Percentiles rank a stretch among this genome's conserved stretches.
Conservation (phyloP, 306 rosid genomes). For the Canavalia gladiata region DNA sequence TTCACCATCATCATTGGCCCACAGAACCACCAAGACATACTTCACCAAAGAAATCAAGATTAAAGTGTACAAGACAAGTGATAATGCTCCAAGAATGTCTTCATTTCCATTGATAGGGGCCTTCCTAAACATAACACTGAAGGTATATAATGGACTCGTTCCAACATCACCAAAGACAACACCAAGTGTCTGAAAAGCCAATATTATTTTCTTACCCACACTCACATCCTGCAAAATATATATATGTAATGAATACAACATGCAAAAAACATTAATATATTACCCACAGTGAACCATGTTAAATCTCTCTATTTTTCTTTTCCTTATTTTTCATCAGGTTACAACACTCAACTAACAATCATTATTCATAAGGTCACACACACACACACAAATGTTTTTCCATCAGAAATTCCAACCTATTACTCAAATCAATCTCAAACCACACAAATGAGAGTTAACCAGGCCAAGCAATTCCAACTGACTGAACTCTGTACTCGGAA, state of each 20-base stretch:
- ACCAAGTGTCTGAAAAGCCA: slow-evolving; percentile 96
- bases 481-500: background rate
- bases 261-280: background rate
- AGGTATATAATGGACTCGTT: slow-evolving; percentile 96
- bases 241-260: slow-evolving; percentile 40
- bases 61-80: slow-evolving; percentile 90
- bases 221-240: slow-evolving; percentile 73
- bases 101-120: slow-evolving; percentile 88
- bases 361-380: background rate
- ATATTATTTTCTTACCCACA: slow-evolving; percentile 72
- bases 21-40: slow-evolving; percentile 88
- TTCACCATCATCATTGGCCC: slow-evolving; percentile 99
- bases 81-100: slow-evolving; percentile 95
- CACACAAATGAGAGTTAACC: background rate
- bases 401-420: background rate
- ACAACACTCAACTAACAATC: slow-evolving; percentile 38
- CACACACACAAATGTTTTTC: slow-evolving; percentile 5
- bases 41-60: slow-evolving; percentile 92
- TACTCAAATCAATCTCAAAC: background rate
- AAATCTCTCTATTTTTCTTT: slow-evolving; percentile 1
- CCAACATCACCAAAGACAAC: slow-evolving; percentile 99
- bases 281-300: background rate
- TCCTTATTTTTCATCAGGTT: slow-evolving; percentile 21
- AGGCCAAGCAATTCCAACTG: slow-evolving; percentile 11
- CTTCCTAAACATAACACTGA: slow-evolving; percentile 94